These are phyloP conservation scores for Coniochaeta sp. DNA, from an alignment of 2,329 filamentous ascomycete genomes.

Conservation along the genomic window DNA sequence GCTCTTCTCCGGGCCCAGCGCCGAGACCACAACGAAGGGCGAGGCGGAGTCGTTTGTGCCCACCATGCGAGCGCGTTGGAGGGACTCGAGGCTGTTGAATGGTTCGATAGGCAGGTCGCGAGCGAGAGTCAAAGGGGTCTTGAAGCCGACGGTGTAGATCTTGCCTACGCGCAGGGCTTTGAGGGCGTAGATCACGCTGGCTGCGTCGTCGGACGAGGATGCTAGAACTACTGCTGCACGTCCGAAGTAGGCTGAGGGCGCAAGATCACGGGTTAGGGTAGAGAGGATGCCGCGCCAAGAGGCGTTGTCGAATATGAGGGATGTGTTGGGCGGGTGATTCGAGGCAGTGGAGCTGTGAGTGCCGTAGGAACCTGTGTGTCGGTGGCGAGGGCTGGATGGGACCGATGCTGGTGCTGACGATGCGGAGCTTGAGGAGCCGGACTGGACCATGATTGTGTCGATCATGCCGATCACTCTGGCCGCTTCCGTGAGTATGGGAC, in stretches of 20 bases:
- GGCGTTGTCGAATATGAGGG: slow-evolving; percentile 71
- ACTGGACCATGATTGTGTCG: slow-evolving; percentile 68
- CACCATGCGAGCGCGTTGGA: slow-evolving; percentile 43
- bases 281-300: slow-evolving; percentile 80
- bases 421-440: slow-evolving; percentile 32
- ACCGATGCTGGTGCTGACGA: slow-evolving; percentile 37
- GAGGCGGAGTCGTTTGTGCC: slow-evolving; percentile 35
- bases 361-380: slow-evolving; percentile 18
- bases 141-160: slow-evolving; percentile 80
- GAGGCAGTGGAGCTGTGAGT: slow-evolving; percentile 14
- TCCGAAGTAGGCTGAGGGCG: slow-evolving; percentile 72
- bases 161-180: slow-evolving; percentile 68
- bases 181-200: slow-evolving; percentile 71
- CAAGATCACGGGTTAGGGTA: slow-evolving; percentile 72
- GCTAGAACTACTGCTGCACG: slow-evolving; percentile 71
- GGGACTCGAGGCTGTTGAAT: slow-evolving; percentile 65
- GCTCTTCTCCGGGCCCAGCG: slow-evolving; percentile 70
- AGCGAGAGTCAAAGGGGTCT: slow-evolving; percentile 52
- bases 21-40: slow-evolving; percentile 76
- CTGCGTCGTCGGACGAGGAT: slow-evolving; percentile 65
- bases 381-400: slow-evolving; percentile 38
- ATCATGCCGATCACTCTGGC: slow-evolving; percentile 72
- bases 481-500: slow-evolving; percentile 62
- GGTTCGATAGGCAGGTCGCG: slow-evolving; percentile 66
- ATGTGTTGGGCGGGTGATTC: slow-evolving; percentile 38